Base-by-base conservation (phyloP, 1,284 basidiomycete genomes). In the Ustilago lituana region DNA sequence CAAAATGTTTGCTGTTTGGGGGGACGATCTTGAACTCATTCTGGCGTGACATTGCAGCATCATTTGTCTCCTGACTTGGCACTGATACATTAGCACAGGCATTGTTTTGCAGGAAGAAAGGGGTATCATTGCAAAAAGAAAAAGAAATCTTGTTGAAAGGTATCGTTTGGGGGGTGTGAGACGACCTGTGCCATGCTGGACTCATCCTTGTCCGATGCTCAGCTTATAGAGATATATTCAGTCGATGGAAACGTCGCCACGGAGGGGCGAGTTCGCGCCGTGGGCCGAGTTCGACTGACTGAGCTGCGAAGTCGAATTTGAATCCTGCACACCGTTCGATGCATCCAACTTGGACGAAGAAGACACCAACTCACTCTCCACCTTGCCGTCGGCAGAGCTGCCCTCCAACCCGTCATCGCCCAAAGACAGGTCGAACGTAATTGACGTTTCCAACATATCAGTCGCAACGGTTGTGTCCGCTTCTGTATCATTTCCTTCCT, bases 211-310 rank as follows among this genome's bases (percentile, higher is more conserved):
- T 12, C 23, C 20, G 17, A 15, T 5, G 48, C 6, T 23, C 27
- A 15, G 12, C 5, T 9, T 8, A 19, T n/a, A 22, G 7, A 19
- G 6, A 19, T 26, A 10, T 10, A 2, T 7, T 54, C 43, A 67
- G 45, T 67, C 64, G 40, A 67, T 67, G 26, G 53, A 61, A 8
- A 67, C 54, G 31, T 67, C 64, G n/a, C 40, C 53, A 33, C 44
- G 24, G 14, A 43, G 32, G 4, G 48, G 41, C 14, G 32, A 27
- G 7, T 35, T 48, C 9, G 17, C 4, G 12, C 20, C 37, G 15
- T 48, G 46, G 8, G 59, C 38, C n/a, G 52, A 36, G 32, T 51
- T 33, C n/a, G 40, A 44, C 17, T 27, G 20, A 17, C 14, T 29
- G 37, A 33, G n/a, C 19, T 24, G 36, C 5, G 29, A 10, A 14